Evolutionary conservation across 148 eudicot genomes (phyloP), one percentile per base, ranked within the genome.

Genomic region (Rhododendron kiyosumense): DNA sequence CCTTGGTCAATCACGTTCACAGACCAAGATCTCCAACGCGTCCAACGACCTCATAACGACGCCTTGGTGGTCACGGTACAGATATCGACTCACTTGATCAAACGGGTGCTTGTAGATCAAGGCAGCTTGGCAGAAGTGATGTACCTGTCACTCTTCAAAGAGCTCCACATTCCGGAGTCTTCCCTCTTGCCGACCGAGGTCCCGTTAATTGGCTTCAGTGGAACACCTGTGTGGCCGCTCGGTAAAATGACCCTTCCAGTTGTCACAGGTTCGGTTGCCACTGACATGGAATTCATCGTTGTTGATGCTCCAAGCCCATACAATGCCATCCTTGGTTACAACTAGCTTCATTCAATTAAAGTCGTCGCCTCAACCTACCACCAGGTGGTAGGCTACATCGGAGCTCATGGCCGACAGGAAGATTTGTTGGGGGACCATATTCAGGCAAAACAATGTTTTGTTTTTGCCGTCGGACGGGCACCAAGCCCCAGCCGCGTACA

Each of bases 401-500:
- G 43, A 0, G 43, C 43, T 0, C 6, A 5, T 0, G 0, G 43
- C 6, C 43, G 43, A 5, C 0, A 38, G 3, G 43, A 38, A 0
- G 43, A 38, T 0, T 0, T 38, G 0, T 0, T 0, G 0, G 43
- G 43, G 0, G 43, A 38, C 6, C n/a, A 38, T 0, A 0, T 38
- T 0, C 43, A 38, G 0, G 43, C 43, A 0, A 38, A 38, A 5
- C 0, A 38, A 0, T 38, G 43, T 5, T 38, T 5, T 0, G 43
- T 38, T 0, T 5, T 0, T 0, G 43, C 43, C 0, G 43, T 38
- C 0, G 6, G 6, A 4, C 5, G 0, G 0, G 0, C 43, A 0
- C 43, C 7, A 0, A 38, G 43, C 0, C 0, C 43, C 0, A 38
- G 0, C 0, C 6, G 43, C 0, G 7, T 38, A 0, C 43, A 5